Base-by-base conservation (phyloP, 352 stramenopile genomes). In the Globisporangium abappressorium region DNA sequence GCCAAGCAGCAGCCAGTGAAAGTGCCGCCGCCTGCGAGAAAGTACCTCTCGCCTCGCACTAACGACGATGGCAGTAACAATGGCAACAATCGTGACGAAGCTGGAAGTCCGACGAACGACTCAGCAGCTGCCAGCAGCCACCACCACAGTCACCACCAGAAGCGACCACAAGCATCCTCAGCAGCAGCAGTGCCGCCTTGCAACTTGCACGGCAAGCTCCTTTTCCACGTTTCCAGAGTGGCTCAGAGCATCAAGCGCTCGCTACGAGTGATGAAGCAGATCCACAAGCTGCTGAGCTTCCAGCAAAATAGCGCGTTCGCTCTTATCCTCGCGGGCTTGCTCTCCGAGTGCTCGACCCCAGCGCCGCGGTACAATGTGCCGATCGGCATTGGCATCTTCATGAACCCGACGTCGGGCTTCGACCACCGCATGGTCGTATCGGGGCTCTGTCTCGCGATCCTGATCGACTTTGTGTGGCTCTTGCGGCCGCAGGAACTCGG, bases 311-410 rank as follows among this genome's bases (percentile, higher is more conserved):
- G 87, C 46, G 77, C 82, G 47, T 90, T 87, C 55, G 9, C 81
- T 33, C 72, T 91, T 36, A 56, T 91, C 20, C 24, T 93, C 46
- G 66, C 74, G n/a, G 81, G 80, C 1, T 77, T 94, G 61, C 15
- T 93, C 12, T 90, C 82, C 1, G 84, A 93, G 61, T 74, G 75
- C 22, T 74, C 81, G 14, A 90, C 84, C 1, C 86, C 84, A 5
- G 78, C 74, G 18, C 85, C 86, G 26, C 72, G 86, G 5, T 88
- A 92, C 77, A 94, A 94, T 67, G 79, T 87, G 7, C 81, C 86
- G 2, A 77, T 93, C 15, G 84, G 80, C 12, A 81, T 88, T 30
- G 55, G 68, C 33, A 61, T 90, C 24, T 82, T 92, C 49, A 76
- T 85, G 47, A 58, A 73, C 24, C 65, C 75, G 2, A 60, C 61